These are phyloP conservation scores for Strigomonas galati DNA, from an alignment of 208 protist species.

Conservation along the genomic window DNA sequence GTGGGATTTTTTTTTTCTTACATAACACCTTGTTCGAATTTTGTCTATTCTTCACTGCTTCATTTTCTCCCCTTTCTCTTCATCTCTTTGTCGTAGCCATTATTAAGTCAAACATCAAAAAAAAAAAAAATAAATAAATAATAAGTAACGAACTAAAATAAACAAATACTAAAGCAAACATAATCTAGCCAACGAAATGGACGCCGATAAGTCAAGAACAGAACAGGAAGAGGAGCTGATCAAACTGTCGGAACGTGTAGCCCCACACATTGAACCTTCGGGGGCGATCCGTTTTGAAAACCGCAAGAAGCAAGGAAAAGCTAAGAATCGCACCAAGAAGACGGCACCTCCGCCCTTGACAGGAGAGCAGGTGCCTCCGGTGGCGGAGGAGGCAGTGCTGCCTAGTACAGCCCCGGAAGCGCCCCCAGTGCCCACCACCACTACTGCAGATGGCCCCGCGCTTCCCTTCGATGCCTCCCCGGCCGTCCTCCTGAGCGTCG, in stretches of 20 bases:
- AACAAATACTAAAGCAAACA: not conserved
- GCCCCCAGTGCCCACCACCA: not conserved
- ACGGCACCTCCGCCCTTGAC: too few relatives aligned
- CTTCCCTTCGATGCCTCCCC: not conserved
- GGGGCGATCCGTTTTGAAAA: too few relatives aligned
- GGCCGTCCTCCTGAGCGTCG: not conserved
- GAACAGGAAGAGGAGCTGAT: too few relatives aligned
- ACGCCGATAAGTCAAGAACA: not conserved
- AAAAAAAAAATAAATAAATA: not conserved
- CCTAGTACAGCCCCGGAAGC: not conserved
- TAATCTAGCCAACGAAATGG: not conserved
- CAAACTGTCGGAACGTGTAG: too few relatives aligned
- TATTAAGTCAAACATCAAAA: not conserved
- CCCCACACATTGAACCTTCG: too few relatives aligned
- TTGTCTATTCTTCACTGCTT: slow-evolving; percentile 9
- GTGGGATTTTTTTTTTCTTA: not conserved
- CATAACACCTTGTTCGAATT: not conserved
- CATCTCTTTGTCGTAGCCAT: not conserved
- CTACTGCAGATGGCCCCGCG: not conserved
- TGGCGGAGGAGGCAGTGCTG: too few relatives aligned
- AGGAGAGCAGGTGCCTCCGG: too few relatives aligned
- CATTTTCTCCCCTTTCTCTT: slow-evolving; percentile 1
- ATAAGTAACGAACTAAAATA: not conserved
- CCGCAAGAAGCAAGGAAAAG: too few relatives aligned
- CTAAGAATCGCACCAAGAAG: too few relatives aligned